Evolutionary conservation across 2,329 filamentous ascomycete species (phyloP).

Genomic region (Blastomyces gilchristii): DNA sequence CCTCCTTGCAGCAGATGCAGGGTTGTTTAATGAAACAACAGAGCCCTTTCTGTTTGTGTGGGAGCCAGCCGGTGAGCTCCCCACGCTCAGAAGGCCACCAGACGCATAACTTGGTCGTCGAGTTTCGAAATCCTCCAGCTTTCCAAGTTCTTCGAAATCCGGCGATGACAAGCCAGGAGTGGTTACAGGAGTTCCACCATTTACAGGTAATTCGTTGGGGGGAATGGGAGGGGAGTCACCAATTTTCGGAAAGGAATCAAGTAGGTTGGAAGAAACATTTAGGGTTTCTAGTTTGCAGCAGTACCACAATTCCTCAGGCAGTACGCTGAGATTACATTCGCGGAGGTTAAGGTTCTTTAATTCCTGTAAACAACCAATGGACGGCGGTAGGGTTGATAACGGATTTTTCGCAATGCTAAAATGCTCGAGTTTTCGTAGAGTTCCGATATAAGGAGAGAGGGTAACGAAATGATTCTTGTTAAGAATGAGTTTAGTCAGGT

Average conservation of each 20-base stretch:
- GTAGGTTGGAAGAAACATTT: slow-evolving; percentile 89
- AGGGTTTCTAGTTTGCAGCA: slow-evolving; percentile 80
- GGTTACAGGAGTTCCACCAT: slow-evolving; percentile 34
- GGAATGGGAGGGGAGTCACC: slow-evolving; percentile 56
- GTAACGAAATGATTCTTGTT: slow-evolving; percentile 96
- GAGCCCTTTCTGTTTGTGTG: slow-evolving; percentile 60
- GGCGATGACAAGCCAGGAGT: slow-evolving; percentile 49
- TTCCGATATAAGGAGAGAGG: slow-evolving; percentile 74
- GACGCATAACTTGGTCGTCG: slow-evolving; percentile 80
- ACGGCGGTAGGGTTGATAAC: slow-evolving; percentile 68
- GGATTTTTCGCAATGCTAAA: slow-evolving; percentile 92
- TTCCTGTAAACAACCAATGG: slow-evolving; percentile 80
- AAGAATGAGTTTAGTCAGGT: slow-evolving; percentile 75
- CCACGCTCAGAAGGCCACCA: slow-evolving; percentile 62
- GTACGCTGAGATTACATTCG: slow-evolving; percentile 81
- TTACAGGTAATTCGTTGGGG: slow-evolving; percentile 15
- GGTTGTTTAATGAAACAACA: slow-evolving; percentile 67
- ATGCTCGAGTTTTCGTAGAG: slow-evolving; percentile 71
- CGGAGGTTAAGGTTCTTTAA: slow-evolving; percentile 77
- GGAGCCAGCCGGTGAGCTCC: slow-evolving; percentile 56
- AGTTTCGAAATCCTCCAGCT: slow-evolving; percentile 51
- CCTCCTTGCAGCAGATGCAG: slow-evolving; percentile 69
- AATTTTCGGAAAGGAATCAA: slow-evolving; percentile 83
- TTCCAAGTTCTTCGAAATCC: slow-evolving; percentile 67
- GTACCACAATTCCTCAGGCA: slow-evolving; percentile 94